Evolutionary conservation across 495 filamentous ascomycete species (phyloP).

Genomic region (Cetradonia linearis): DNA sequence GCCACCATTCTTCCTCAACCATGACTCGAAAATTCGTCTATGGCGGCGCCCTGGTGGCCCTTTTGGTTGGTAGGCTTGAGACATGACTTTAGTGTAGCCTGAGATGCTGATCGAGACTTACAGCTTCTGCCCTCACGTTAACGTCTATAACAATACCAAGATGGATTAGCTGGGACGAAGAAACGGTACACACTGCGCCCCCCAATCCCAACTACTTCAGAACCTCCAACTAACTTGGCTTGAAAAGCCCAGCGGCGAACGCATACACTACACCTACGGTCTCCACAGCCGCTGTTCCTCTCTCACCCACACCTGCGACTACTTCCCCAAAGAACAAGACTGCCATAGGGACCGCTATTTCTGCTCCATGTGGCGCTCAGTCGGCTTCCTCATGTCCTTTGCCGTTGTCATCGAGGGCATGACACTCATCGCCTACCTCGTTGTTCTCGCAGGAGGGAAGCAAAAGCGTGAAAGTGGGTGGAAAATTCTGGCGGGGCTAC

Average conservation of each 20-base stretch:
- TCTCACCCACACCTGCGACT: conserved; percentile 44
- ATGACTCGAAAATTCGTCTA: conserved; percentile 49
- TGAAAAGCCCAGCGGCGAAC: conserved; percentile 31
- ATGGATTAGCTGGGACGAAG: conserved; percentile 69
- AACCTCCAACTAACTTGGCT: background rate
- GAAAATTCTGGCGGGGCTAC: conserved; percentile 56
- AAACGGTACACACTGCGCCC: conserved; percentile 37
- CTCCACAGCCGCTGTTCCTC: conserved; percentile 72
- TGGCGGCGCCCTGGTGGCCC: conserved; percentile 43
- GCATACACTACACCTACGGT: conserved; percentile 60
- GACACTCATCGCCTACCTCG: conserved; percentile 60
- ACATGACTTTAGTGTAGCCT: background rate
- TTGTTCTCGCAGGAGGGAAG: conserved; percentile 68
- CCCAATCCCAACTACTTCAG: background rate
- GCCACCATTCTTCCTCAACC: conserved; percentile 10
- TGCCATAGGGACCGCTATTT: conserved; percentile 68
- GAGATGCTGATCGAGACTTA: conserved; percentile 6
- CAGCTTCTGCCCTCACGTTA: conserved; percentile 72
- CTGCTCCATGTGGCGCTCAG: conserved; percentile 82
- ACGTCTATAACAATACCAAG: conserved; percentile 60
- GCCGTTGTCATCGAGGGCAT: conserved; percentile 66
- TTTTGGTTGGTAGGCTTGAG: conserved; percentile 48
- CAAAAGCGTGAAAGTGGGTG: conserved; percentile 64
- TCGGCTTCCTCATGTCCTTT: conserved; percentile 79
- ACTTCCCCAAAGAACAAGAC: conserved; percentile 53